These are phyloP conservation scores for Chaetomium olivaceum DNA, from an alignment of 2,329 filamentous ascomycete species.

Conservation along the genomic window DNA sequence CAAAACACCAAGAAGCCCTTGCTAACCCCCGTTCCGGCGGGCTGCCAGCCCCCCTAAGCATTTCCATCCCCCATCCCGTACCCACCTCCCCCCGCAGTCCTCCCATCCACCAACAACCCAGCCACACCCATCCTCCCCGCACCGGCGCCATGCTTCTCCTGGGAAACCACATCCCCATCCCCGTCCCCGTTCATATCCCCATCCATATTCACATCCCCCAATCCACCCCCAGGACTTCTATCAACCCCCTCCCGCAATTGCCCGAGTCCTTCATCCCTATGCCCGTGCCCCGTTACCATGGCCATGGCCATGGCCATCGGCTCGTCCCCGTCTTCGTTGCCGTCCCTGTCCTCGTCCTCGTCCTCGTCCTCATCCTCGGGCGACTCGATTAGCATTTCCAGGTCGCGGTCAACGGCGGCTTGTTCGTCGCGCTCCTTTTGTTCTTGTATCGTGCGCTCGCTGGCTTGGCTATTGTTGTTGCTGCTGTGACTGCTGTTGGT, in stretches of 20 bases:
- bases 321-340: not conserved
- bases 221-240: not conserved
- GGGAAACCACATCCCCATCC: not conserved
- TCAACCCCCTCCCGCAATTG: not conserved
- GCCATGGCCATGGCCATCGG: not conserved
- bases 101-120: not conserved
- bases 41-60: not conserved
- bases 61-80: not conserved
- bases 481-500: not conserved
- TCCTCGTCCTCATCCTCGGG: slow-evolving; percentile 46
- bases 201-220: slow-evolving; percentile 26
- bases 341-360: not conserved
- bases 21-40: not conserved
- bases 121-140: not conserved
- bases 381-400: slow-evolving; percentile 54
- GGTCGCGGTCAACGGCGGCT: slow-evolving; percentile 48
- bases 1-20: not conserved
- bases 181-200: slow-evolving; percentile 8
- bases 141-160: not conserved
- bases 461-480: not conserved
- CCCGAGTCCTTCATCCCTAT: too few relatives aligned
- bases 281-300: too few relatives aligned
- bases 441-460: slow-evolving; percentile 12
- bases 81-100: not conserved
- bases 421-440: slow-evolving; percentile 28